Base-by-base conservation (phyloP, 768 basidiomycete genomes). In the Russula vinacea region DNA sequence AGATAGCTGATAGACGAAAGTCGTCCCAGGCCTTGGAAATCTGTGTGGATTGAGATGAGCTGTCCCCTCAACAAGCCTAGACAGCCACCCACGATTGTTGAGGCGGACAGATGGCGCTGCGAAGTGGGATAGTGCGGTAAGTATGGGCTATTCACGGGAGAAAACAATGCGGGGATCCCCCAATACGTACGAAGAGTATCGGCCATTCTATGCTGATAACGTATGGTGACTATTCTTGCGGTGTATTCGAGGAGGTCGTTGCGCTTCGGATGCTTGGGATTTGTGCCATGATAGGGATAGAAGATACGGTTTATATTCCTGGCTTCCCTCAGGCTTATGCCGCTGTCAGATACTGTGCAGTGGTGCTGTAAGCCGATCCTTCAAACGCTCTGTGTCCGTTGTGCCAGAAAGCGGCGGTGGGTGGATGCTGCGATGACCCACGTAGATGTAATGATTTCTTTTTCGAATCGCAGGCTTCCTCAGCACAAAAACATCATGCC, bases 31-130 rank as follows among this genome's bases (percentile, higher is more conserved):
- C 49, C 6, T 32, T 69, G 68, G 35, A 62, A 22, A 45, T 64
- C 68, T 69, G 45, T 22, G 19, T 60, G 19, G 22, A 44, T 10
- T 17, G 11, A 40, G 22, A 17, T 67, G 10, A 63, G 57, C 32
- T 45, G 9, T 13, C 35, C 32, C 29, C 29, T 29, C 7, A 49
- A 26, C 24, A 24, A 3, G 40, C 3, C 17, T 29, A 24, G 19
- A 24, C 24, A 16, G 29, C 17, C 32, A 59, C 68, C 9, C 37
- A 62, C 68, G 17, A 57, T 69, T 67, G 47, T 69, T 67, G 56
- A 69, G 66, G 29, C 60, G 57, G 42, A 69, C 66, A 7, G 59
- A 64, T 9, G 62, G 56, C n/a, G 62, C 65, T 62, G 29, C 17
- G 9, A 40, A 44, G n/a, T 13, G 40, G 10, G 50, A 53, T 13